A percentile compares a stretch with the other conserved stretches of the same genome.
Evolutionary conservation across 768 basidiomycete genomes (phyloP).

Genomic region (Leccinum barrowsii): DNA sequence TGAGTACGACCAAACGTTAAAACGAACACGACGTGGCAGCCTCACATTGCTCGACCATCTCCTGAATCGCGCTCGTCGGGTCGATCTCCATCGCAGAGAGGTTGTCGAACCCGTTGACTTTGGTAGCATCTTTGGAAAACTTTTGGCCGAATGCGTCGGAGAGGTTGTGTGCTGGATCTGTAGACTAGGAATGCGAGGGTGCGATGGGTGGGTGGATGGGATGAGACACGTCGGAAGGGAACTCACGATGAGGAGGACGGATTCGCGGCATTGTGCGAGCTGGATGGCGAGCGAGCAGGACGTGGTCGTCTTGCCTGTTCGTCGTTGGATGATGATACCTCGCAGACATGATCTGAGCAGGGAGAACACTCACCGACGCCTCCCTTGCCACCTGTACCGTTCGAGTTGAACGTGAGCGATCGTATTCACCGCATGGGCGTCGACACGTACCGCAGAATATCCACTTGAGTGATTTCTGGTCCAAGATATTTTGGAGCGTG

Average conservation of each 20-base stretch:
- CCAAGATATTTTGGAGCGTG: conserved; percentile 91
- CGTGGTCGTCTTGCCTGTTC: conserved; percentile 92
- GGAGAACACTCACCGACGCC: conserved; percentile 75
- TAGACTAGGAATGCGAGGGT: conserved; percentile 56
- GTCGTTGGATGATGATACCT: not conserved
- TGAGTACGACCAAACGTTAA: not conserved
- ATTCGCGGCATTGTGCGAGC: conserved; percentile 83
- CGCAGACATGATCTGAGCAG: not conserved
- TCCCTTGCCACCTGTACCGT: conserved; percentile 86
- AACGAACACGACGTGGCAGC: conserved; percentile 15
- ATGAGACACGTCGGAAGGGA: not conserved
- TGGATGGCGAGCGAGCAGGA: conserved; percentile 98
- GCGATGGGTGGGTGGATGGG: not conserved
- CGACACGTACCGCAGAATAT: conserved; percentile 92
- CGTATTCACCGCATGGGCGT: conserved; percentile 7
- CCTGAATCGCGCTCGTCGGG: conserved; percentile 94
- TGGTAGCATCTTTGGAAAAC: conserved; percentile 98
- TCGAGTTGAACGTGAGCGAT: conserved; percentile 11
- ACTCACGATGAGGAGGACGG: conserved; percentile 93
- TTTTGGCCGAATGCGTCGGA: conserved; percentile 99
- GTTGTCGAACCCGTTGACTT: conserved; percentile 96
- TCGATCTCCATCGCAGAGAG: conserved; percentile 99
- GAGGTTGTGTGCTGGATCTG: conserved; percentile 99
- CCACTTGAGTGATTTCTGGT: conserved; percentile 94
- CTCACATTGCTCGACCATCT: conserved; percentile 96